Conservation (phyloP, 129 eudicot genomes). For the Pseudognaphalium luteoalbum region DNA sequence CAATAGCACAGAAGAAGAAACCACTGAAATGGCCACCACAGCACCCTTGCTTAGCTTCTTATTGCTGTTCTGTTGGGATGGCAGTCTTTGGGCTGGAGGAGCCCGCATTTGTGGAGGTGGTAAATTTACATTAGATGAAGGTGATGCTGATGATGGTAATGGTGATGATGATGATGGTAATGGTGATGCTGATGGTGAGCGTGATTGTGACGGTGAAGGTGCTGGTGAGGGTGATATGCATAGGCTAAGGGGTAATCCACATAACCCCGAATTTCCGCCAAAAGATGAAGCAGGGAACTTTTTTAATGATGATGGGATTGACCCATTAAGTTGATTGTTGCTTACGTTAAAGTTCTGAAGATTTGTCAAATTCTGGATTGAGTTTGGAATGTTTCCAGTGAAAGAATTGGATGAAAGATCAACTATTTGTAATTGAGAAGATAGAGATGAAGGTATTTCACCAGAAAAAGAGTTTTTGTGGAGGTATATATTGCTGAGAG, state of each 20-base stretch:
- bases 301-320: slow-evolving; percentile 62
- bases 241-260: slow-evolving; percentile 66
- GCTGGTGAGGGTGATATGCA: slow-evolving; percentile 47
- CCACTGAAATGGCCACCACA: slow-evolving; percentile 59
- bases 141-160: slow-evolving; percentile 23
- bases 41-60: slow-evolving; percentile 55
- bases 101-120: slow-evolving; percentile 40
- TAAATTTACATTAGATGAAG: slow-evolving; percentile 31
- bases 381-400: slow-evolving; percentile 59
- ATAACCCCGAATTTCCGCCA: slow-evolving; percentile 58
- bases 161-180: slow-evolving; percentile 35
- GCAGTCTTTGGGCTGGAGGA: slow-evolving; percentile 41
- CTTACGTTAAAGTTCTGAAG: slow-evolving; percentile 61
- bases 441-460: slow-evolving; percentile 61
- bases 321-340: slow-evolving; percentile 68
- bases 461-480: slow-evolving; percentile 72
- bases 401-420: slow-evolving; percentile 88
- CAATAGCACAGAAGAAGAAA: slow-evolving; percentile 41
- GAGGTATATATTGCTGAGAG: slow-evolving; percentile 63
- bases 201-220: slow-evolving; percentile 35
- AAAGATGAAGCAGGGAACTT: slow-evolving; percentile 71
- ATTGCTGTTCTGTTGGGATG: slow-evolving; percentile 28
- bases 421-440: slow-evolving; percentile 49
- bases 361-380: slow-evolving; percentile 52
- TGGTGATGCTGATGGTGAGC: slow-evolving; percentile 24